Conservation (phyloP, 257 asterid genomes). For the Primulina huaijiensis region DNA sequence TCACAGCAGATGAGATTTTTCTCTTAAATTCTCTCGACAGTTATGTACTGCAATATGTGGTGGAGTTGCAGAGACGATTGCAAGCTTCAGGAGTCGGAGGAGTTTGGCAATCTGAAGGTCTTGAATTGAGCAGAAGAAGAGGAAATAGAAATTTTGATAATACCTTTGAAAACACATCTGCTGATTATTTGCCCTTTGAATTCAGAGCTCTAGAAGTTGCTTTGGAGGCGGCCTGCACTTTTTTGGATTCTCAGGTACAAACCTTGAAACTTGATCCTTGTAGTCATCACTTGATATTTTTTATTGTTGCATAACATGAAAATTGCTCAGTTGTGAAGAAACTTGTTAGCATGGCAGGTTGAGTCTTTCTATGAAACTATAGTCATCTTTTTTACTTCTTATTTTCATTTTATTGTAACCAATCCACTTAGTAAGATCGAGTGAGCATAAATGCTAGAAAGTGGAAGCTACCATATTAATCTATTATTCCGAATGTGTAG, state of each 20-base stretch:
- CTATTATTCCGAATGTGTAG: background rate
- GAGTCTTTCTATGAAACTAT: background rate
- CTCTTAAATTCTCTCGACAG: constrained; percentile 13
- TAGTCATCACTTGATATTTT: background rate
- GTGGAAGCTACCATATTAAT: background rate
- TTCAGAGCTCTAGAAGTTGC: constrained; percentile 74
- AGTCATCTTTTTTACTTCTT: background rate
- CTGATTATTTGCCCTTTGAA: constrained; percentile 66
- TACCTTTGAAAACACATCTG: constrained; percentile 42
- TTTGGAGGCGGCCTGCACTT: constrained; percentile 60
- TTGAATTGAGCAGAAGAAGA: constrained; percentile 35
- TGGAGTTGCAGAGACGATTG: constrained; percentile 58
- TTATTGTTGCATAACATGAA: background rate
- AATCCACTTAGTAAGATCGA: background rate
- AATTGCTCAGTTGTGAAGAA: background rate
- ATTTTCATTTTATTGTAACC: background rate
- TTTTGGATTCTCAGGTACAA: constrained; percentile 59
- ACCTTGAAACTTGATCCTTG: background rate
- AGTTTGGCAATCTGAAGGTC: constrained; percentile 53
- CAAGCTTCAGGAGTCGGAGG: constrained; percentile 51
- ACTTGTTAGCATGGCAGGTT: background rate
- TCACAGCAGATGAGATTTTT: constrained; percentile 55
- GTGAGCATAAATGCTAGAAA: background rate
- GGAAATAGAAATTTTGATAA: constrained; percentile 43
- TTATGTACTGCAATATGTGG: constrained; percentile 57